These are phyloP conservation scores for Grammothele lineata DNA, from an alignment of 768 basidiomycete species.

Conservation along the genomic window DNA sequence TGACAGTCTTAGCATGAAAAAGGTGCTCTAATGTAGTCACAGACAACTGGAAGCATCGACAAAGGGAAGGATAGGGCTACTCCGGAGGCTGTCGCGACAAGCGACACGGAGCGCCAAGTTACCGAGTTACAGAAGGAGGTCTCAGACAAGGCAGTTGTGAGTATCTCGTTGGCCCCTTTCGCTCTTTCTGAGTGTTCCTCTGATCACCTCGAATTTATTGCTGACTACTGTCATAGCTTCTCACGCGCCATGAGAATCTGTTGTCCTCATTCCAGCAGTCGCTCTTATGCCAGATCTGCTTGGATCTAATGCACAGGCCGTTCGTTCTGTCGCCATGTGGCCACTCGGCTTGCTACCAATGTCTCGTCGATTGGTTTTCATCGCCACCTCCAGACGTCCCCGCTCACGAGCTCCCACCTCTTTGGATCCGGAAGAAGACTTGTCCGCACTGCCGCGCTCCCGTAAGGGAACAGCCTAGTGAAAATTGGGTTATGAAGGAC, in stretches of 20 bases:
- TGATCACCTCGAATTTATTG: too few species aligned
- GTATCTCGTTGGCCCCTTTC: too few species aligned
- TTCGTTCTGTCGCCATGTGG: slow-evolving; percentile 76
- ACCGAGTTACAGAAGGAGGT: slow-evolving; percentile 8
- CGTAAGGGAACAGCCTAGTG: slow-evolving; percentile 41
- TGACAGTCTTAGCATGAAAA: neutral
- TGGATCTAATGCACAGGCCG: slow-evolving; percentile 69
- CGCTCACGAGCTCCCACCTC: slow-evolving; percentile 18
- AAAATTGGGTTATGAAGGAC: slow-evolving; percentile 45
- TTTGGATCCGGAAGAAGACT: slow-evolving; percentile 35
- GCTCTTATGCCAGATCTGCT: slow-evolving; percentile 74
- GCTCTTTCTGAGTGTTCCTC: too few species aligned
- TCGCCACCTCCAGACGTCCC: slow-evolving; percentile 24
- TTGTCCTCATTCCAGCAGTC: slow-evolving; percentile 56
- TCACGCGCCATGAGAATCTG: slow-evolving; percentile 49
- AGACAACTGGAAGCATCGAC: neutral
- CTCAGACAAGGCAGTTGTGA: slow-evolving; percentile 7
- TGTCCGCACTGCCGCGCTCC: slow-evolving; percentile 43
- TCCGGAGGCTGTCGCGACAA: neutral
- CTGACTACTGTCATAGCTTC: slow-evolving; percentile 1
- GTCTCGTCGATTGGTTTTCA: slow-evolving; percentile 77
- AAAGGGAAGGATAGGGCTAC: slow-evolving; percentile 16
- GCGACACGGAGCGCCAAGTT: neutral
- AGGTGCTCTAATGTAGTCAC: neutral
- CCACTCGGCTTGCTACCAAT: slow-evolving; percentile 65